Base-by-base conservation (phyloP, 148 eudicot genomes). In the Amaranthus cruentus region DNA sequence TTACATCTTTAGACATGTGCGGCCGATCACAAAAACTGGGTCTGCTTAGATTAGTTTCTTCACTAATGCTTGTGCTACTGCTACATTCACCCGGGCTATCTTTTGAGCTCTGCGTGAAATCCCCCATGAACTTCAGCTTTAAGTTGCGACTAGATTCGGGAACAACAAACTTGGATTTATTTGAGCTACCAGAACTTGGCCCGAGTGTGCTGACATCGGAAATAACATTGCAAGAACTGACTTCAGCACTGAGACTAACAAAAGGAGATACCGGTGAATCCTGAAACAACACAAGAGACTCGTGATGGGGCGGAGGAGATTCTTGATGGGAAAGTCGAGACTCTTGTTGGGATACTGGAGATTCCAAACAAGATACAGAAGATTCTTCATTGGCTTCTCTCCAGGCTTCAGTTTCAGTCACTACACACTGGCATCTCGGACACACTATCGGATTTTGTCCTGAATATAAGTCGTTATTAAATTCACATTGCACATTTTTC, bases 21-120 rank as follows among this genome's bases (percentile, higher is more conserved):
- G 98, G 98, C 53, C 91, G 86, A 61, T 87, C 94, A 70, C 91
- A 84, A 76, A 78, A 76, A 79, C 87, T 85, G n/a, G 89, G 89
- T 72, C 97, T 87, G 78, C 93, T 85, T 8, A 84, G 66, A 81
- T 84, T 90, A 86, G 88, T 91, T 62, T 87, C 98, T 75, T 90
- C 96, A 66, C 98, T 91, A 50, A 87, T 72, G 61, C 88, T 91
- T 62, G 89, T 86, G 80, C 91, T 90, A 75, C 84, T 87, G 75
- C 96, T 88, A 76, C 85, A 87, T 62, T 94, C 97, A 55, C 83
- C 91, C 28, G 87, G 86, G 75, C 97, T 89, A 71, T 86, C 84
- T 75, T 91, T 89, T 66, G 96, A 89, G 78, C 97, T 89, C 66
- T 88, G 98, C 10, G 88, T 87, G 49, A 88, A 79, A 6, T 87